These are phyloP conservation scores for Diaporthe ilicicola DNA, from an alignment of 2,329 filamentous ascomycete genomes.

Conservation along the genomic window DNA sequence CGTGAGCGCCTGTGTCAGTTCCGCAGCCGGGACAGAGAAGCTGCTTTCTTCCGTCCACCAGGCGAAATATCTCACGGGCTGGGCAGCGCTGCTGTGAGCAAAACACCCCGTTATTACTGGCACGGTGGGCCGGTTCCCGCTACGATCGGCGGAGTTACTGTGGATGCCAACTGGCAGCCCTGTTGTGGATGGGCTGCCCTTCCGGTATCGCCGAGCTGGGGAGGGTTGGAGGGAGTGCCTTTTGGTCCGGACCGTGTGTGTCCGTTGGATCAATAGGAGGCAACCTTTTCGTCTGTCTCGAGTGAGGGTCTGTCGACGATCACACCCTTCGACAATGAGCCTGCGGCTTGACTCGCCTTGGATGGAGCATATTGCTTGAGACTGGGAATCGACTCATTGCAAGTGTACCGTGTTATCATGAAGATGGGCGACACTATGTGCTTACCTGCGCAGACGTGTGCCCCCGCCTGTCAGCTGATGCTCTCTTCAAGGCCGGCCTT, in stretches of 20 bases:
- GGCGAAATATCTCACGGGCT: conserved; percentile 65
- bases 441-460: neutral
- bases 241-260: conserved; percentile 13
- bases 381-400: neutral
- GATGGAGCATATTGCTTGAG: neutral
- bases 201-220: conserved; percentile 18
- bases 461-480: neutral
- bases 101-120: conserved; percentile 48
- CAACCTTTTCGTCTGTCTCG: neutral
- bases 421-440: neutral
- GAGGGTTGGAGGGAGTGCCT: neutral
- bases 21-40: neutral
- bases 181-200: neutral
- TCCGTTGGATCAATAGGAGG: conserved; percentile 6
- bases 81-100: conserved; percentile 72
- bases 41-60: conserved; percentile 54
- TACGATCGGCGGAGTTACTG: conserved; percentile 66
- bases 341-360: neutral
- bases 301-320: neutral
- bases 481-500: neutral
- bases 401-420: neutral
- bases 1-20: neutral
- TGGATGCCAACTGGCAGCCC: conserved; percentile 40
- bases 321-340: neutral
- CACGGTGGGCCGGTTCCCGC: conserved; percentile 76